These are phyloP conservation scores for Lactarius tabidus DNA, from an alignment of 768 basidiomycete genomes.

Conservation along the genomic window DNA sequence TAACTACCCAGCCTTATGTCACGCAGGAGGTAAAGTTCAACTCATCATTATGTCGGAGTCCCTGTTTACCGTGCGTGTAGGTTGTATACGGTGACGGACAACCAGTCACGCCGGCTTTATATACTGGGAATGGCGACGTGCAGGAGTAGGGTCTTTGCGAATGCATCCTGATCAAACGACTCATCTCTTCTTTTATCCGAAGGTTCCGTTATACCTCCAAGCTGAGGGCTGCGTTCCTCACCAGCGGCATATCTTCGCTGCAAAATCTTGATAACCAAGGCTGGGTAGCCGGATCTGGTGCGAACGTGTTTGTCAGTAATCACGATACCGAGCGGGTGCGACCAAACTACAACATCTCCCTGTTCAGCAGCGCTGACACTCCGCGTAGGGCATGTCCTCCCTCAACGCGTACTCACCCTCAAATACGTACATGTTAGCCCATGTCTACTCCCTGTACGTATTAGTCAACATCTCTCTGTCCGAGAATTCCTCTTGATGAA, in stretches of 20 bases:
- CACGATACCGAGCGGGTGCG: slow-evolving; percentile 63
- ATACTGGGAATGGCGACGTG: slow-evolving; percentile 55
- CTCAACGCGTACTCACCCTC: slow-evolving; percentile 57
- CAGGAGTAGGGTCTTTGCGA: slow-evolving; percentile 45
- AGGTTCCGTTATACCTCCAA: slow-evolving; percentile 58
- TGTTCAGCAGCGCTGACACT: neutral
- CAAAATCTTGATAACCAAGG: slow-evolving; percentile 51
- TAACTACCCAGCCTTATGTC: slow-evolving; percentile 47
- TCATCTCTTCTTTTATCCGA: neutral
- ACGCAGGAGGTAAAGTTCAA: slow-evolving; percentile 49
- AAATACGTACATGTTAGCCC: slow-evolving; percentile 60
- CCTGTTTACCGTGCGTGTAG: neutral
- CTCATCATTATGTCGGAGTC: neutral
- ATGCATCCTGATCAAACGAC: neutral
- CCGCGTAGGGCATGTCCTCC: slow-evolving; percentile 44
- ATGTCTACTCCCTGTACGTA: slow-evolving; percentile 56
- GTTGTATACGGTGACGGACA: slow-evolving; percentile 46
- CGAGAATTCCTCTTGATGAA: neutral
- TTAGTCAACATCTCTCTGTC: neutral
- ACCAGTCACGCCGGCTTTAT: slow-evolving; percentile 52
- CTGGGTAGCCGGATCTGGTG: slow-evolving; percentile 50
- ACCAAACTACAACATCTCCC: neutral
- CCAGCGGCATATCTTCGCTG: slow-evolving; percentile 47
- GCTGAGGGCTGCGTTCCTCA: slow-evolving; percentile 48
- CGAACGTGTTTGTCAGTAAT: slow-evolving; percentile 65